Evolutionary conservation across 495 filamentous ascomycete genomes (phyloP), one percentile per base, ranked within the genome.

Genomic region (Annulohypoxylon bovei): DNA sequence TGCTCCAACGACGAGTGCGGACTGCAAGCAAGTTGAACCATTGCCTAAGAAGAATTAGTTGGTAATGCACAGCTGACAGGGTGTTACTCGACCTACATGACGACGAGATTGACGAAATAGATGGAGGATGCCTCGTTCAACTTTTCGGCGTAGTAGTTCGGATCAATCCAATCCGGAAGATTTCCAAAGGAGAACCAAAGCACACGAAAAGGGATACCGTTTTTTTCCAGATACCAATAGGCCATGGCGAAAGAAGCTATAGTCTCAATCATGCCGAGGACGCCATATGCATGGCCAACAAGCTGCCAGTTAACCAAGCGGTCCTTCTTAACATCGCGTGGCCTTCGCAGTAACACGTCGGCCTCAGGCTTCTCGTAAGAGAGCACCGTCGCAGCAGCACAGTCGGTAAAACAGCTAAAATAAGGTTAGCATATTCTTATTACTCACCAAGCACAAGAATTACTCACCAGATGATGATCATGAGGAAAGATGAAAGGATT

Each of bases 51-150:
- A 1, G 49, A 20, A 14, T 30, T 20, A 62, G 23, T 11, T 25
- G 0, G 6, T 9, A 39, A 25, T 27, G n/a, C 11, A 6, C 1
- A 23, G 30, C 1, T 9, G 22, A 25, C 32, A 3, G 12, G 12
- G 35, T 22, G 11, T 11, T 18, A 9, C 4, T n/a, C 16, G 1
- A 71, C 81, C 75, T 75, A 86, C 88, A 90, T 90, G 4, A 91
- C 85, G 6, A 93, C 89, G 7, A 93, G 79, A n/a, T 85, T 91
- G 30, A 92, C 85, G 67, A 93, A 93, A 70, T 93, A 93, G 35
- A 92, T 87, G 23, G 84, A 87, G 27, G 85, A 88, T 20, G 88
- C 89, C 46, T 84, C 81, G 62, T 88, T 89, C 14, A 88, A 71
- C 22, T 81, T 77, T 20, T 77, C 72, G 4, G 76, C 81, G 54